These are phyloP conservation scores for Cercospora janseana DNA, from an alignment of 2,329 filamentous ascomycete species.

Conservation along the genomic window DNA sequence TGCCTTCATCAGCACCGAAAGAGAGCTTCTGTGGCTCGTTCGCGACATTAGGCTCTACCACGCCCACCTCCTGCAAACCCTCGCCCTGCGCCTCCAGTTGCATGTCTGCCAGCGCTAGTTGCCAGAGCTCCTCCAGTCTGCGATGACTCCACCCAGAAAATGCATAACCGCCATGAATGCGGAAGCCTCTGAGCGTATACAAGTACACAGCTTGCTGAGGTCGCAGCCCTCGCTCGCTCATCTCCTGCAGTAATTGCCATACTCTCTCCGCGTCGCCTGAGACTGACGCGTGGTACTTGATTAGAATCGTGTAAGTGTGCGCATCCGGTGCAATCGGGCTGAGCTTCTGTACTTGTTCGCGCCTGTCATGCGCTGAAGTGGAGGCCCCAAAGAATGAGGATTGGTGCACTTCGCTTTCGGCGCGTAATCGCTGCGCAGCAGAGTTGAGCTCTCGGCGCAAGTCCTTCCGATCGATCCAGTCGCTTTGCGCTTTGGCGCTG, in stretches of 20 bases:
- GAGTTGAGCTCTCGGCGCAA: constrained; percentile 51
- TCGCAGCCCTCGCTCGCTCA: constrained; percentile 66
- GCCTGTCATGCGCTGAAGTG: constrained; percentile 25
- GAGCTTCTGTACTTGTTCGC: constrained; percentile 60
- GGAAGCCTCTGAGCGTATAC: constrained; percentile 79
- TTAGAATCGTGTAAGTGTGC: constrained; percentile 74
- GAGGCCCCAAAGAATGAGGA: constrained; percentile 44
- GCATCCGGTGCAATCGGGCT: constrained; percentile 70
- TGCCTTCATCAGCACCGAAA: no score
- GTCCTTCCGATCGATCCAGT: constrained; percentile 44
- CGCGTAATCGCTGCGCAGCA: constrained; percentile 44
- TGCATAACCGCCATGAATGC: constrained; percentile 63
- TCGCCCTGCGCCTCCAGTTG: no score
- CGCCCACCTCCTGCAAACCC: no score
- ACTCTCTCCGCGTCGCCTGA: constrained; percentile 72
- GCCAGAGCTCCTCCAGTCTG: constrained; percentile 67
- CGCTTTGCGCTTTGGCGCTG: constrained; percentile 33
- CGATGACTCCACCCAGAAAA: constrained; percentile 69
- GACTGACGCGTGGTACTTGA: constrained; percentile 68
- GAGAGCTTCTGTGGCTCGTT: no score
- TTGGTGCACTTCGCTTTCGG: constrained; percentile 50
- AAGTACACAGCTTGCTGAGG: constrained; percentile 76
- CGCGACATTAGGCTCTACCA: no score
- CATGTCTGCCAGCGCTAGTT: constrained; percentile 56
- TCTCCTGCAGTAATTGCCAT: constrained; percentile 72